Percentiles rank a stretch among this genome's conserved stretches.
Evolutionary conservation across 352 stramenopile species (phyloP).

Genomic region (Globisporangium radiosum): DNA sequence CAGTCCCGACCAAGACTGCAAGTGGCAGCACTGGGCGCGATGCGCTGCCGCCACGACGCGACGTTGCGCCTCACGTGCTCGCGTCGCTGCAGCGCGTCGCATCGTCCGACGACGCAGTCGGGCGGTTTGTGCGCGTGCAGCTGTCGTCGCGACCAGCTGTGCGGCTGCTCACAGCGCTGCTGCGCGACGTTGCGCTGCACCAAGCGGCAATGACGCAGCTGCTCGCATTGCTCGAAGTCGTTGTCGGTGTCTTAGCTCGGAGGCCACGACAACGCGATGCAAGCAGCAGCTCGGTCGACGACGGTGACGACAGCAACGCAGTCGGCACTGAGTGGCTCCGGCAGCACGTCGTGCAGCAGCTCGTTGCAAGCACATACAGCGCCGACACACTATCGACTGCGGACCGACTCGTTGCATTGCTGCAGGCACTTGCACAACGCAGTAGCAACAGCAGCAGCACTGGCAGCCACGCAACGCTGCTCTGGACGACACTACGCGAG

Average conservation of each 20-base stretch:
- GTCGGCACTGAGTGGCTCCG: slow-evolving; percentile 25
- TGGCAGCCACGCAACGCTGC: slow-evolving; percentile 11
- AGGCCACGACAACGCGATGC: no score
- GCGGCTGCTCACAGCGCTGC: slow-evolving; percentile 23
- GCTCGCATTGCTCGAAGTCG: slow-evolving; percentile 18
- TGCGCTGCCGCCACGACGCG: neutral
- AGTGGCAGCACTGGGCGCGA: no score
- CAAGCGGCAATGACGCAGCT: slow-evolving; percentile 21
- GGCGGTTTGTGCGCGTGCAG: slow-evolving; percentile 33
- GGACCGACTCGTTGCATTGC: slow-evolving; percentile 17
- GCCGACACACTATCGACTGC: slow-evolving; percentile 11
- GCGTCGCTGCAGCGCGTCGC: slow-evolving; percentile 20
- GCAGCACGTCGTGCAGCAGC: slow-evolving; percentile 38
- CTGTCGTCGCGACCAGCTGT: slow-evolving; percentile 29
- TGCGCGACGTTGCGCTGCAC: slow-evolving; percentile 11
- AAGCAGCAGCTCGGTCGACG: neutral
- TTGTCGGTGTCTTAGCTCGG: slow-evolving; percentile 3
- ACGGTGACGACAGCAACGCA: slow-evolving; percentile 6
- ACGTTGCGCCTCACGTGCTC: slow-evolving; percentile 12
- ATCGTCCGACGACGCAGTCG: slow-evolving; percentile 15
- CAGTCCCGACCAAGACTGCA: neutral
- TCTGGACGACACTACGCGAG: slow-evolving; percentile 50
- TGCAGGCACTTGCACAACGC: slow-evolving; percentile 25
- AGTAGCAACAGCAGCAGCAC: slow-evolving; percentile 1
- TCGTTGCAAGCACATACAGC: slow-evolving; percentile 36